These are phyloP conservation scores for Asterophora parasitica DNA, from an alignment of 768 basidiomycete species.

Conservation along the genomic window DNA sequence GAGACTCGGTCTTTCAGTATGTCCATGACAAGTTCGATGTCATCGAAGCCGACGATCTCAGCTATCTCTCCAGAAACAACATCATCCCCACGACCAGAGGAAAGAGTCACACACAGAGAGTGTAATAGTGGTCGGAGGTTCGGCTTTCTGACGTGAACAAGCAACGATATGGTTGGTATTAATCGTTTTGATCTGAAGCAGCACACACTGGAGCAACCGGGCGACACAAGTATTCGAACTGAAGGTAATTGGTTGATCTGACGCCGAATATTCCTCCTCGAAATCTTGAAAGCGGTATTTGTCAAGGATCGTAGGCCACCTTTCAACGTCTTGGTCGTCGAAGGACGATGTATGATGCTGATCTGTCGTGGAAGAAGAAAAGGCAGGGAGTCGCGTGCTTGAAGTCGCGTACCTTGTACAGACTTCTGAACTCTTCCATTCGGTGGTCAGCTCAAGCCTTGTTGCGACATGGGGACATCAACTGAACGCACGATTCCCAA, in stretches of 20 bases:
- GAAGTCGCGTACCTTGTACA: slow-evolving; percentile 2
- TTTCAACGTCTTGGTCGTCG: slow-evolving; percentile 14
- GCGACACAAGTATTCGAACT: slow-evolving; percentile 10
- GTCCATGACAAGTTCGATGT: slow-evolving; percentile 72
- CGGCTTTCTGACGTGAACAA: slow-evolving; percentile 20
- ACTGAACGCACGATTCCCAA: slow-evolving; percentile 26
- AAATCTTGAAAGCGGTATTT: slow-evolving; percentile 16
- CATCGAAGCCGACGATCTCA: slow-evolving; percentile 81
- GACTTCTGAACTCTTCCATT: slow-evolving; percentile 9
- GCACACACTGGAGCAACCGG: slow-evolving; percentile 24
- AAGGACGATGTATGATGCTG: not conserved
- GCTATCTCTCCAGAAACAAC: slow-evolving; percentile 73
- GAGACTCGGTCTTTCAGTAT: slow-evolving; percentile 54
- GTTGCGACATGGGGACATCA: not conserved
- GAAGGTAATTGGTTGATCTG: not conserved
- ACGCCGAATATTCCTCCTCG: not conserved
- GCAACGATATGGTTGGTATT: not conserved
- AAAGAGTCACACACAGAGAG: slow-evolving; percentile 36
- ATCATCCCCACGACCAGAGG: slow-evolving; percentile 52
- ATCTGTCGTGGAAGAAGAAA: slow-evolving; percentile 6
- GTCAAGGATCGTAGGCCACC: slow-evolving; percentile 30
- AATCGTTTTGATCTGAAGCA: not conserved
- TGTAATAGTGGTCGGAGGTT: slow-evolving; percentile 23
- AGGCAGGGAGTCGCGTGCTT: not conserved
- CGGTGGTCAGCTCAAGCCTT: not conserved